These are phyloP conservation scores for Tranzscheliella williamsii DNA, from an alignment of 1,284 basidiomycete species.

Conservation along the genomic window DNA sequence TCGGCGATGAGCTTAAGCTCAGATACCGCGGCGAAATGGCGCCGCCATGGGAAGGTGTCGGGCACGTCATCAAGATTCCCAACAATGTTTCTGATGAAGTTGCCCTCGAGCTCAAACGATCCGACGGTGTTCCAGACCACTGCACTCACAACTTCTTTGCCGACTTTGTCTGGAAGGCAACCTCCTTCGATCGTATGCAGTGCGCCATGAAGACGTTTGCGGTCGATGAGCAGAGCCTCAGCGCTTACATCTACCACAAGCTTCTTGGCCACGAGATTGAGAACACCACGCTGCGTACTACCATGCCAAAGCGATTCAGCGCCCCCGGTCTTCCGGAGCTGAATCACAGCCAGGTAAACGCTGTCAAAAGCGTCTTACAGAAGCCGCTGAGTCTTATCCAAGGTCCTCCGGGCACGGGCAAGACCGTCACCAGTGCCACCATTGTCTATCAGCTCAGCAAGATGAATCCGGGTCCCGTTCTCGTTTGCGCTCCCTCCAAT, in stretches of 20 bases:
- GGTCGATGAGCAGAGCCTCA: constrained; percentile 97
- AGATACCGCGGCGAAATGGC: constrained; percentile 86
- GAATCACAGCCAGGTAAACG: constrained; percentile 99
- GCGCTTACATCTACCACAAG: constrained; percentile 98
- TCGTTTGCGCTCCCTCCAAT: constrained; percentile 98
- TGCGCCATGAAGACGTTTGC: constrained; percentile 99
- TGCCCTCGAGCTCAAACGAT: constrained; percentile 83
- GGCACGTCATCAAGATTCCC: constrained; percentile 98
- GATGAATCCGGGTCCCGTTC: constrained; percentile 98
- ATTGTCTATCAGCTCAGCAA: constrained; percentile 98
- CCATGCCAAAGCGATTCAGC: constrained; percentile 95
- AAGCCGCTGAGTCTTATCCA: constrained; percentile 94
- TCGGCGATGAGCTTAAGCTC: constrained; percentile 91
- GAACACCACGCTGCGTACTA: constrained; percentile 78
- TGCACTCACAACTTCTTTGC: constrained; percentile 92
- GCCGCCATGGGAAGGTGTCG: constrained; percentile 84
- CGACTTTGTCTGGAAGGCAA: constrained; percentile 99
- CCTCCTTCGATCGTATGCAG: constrained; percentile 98
- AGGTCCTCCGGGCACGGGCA: constrained; percentile 97
- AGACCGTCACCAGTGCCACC: constrained; percentile 99
- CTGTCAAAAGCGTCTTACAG: constrained; percentile 96
- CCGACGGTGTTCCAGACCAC: constrained; percentile 92
- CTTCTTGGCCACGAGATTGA: constrained; percentile 91
- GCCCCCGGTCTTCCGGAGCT: constrained; percentile 96
- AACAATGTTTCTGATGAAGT: constrained; percentile 99